phyloP scores from a whole-genome alignment of 225 moss, liverwort and hornwort species.

The Lunularia cruciata region DNA sequence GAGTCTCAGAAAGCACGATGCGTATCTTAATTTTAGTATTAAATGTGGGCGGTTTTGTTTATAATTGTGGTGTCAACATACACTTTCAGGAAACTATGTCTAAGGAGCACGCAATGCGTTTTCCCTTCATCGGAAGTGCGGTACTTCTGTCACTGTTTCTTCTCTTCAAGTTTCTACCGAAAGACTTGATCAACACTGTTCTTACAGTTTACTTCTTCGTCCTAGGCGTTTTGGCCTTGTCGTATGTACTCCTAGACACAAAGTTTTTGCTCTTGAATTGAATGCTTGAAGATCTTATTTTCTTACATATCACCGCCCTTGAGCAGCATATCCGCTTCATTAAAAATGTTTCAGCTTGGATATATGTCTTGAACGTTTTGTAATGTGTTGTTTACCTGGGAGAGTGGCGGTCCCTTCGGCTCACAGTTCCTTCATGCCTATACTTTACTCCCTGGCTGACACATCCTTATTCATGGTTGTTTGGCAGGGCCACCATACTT shows the following conservation, averaged over 20 bases:
- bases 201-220: conserved; percentile 99
- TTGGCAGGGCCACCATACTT: conserved; percentile 87
- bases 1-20: too few species aligned
- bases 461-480: not conserved
- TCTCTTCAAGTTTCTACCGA: conserved; percentile 98
- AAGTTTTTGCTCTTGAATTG: conserved; percentile 2
- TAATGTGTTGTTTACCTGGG: not conserved
- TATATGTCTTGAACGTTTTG: too few species aligned
- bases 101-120: conserved; percentile 99
- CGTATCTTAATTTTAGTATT: too few species aligned
- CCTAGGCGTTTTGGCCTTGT: conserved; percentile 92
- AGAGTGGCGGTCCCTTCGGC: not conserved
- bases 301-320: too few species aligned
- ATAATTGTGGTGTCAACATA: not conserved
- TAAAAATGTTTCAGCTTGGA: too few species aligned
- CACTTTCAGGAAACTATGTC: conserved; percentile 93
- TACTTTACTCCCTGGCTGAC: too few species aligned
- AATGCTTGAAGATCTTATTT: too few species aligned
- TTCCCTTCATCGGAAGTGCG: conserved; percentile 99
- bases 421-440: not conserved
- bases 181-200: conserved; percentile 99
- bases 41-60: too few species aligned
- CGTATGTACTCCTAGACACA: conserved; percentile 59
- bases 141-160: conserved; percentile 95
- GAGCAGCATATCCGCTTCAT: not conserved